phyloP scores from a whole-genome alignment of 106 monocot species.

The Phalaenopsis equestris region DNA sequence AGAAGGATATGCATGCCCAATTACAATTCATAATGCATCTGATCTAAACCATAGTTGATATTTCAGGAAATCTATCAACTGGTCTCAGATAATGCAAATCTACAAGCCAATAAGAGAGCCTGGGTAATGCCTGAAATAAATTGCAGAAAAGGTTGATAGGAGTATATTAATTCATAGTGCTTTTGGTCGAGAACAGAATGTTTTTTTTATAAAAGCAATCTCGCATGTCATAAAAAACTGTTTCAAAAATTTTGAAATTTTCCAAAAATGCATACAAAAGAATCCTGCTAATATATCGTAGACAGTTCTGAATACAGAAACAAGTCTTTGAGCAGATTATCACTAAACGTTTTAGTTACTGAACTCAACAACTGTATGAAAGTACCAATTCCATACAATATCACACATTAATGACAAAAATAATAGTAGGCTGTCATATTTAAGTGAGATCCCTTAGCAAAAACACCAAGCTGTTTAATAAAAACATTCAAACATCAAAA shows the following conservation, averaged over 20 bases:
- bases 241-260: background rate
- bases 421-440: background rate
- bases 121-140: background rate
- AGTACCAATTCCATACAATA: background rate
- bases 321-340: background rate
- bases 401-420: background rate
- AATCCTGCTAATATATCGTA: background rate
- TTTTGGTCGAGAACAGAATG: conserved; percentile 1
- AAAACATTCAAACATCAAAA: background rate
- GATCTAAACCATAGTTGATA: background rate
- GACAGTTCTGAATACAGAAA: background rate
- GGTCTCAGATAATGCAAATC: background rate
- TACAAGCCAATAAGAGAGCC: background rate
- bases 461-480: background rate
- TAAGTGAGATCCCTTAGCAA: background rate
- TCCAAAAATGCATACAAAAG: background rate
- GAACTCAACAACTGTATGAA: background rate
- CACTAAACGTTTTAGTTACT: background rate
- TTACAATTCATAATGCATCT: background rate
- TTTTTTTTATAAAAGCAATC: background rate
- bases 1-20: background rate
- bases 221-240: background rate
- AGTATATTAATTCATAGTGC: background rate
- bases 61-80: background rate
- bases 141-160: background rate